These are phyloP conservation scores for Yamadazyma conglobata DNA, from an alignment of 1,139 yeast genomes.

Conservation along the genomic window DNA sequence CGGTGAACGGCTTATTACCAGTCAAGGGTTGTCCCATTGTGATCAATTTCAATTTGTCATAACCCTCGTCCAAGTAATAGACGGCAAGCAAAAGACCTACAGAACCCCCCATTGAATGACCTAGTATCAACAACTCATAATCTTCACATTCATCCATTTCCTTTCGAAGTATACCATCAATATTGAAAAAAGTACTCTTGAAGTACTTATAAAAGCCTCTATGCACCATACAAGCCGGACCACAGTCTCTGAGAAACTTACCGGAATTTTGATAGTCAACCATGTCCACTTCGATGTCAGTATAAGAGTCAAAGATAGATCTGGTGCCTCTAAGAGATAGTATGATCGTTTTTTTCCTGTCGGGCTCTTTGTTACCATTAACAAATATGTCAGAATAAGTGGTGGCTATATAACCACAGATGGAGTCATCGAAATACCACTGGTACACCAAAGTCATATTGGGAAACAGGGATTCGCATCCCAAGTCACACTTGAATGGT, in stretches of 20 bases:
- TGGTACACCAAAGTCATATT: slow-evolving; percentile 41
- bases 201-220: slow-evolving; percentile 41
- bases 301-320: slow-evolving; percentile 42
- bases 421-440: slow-evolving; percentile 44
- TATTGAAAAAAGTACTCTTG: slow-evolving; percentile 26
- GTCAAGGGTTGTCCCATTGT: slow-evolving; percentile 53
- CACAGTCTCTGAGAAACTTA: slow-evolving; percentile 28
- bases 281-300: slow-evolving; percentile 45
- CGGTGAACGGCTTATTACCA: slow-evolving; percentile 40
- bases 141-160: slow-evolving; percentile 23
- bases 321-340: slow-evolving; percentile 48
- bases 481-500: slow-evolving; percentile 46
- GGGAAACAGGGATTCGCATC: slow-evolving; percentile 39
- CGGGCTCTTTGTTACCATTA: slow-evolving; percentile 12
- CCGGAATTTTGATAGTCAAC: slow-evolving; percentile 26
- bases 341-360: slow-evolving; percentile 29
- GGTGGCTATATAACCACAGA: slow-evolving; percentile 38
- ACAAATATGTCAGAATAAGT: slow-evolving; percentile 28
- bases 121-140: slow-evolving; percentile 38
- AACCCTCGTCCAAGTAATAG: slow-evolving; percentile 35
- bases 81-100: slow-evolving; percentile 39
- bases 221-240: slow-evolving; percentile 42
- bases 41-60: slow-evolving; percentile 30
- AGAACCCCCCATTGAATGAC: slow-evolving; percentile 55
- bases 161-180: slow-evolving; percentile 23